Conservation (phyloP, 805 yeast species). For the Kuraishia molischiana region DNA sequence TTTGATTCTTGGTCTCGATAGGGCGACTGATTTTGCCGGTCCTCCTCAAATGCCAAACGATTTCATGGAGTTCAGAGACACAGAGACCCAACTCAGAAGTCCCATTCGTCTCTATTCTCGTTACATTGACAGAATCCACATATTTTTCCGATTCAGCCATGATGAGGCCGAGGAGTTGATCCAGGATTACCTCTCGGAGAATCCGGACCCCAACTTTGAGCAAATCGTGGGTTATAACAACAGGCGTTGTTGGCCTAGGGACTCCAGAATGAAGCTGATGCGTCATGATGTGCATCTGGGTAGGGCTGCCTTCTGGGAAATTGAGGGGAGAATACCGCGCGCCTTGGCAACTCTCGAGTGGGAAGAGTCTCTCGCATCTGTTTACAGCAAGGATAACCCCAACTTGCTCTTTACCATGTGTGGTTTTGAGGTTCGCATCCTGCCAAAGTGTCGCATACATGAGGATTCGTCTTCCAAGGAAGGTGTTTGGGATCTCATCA, state of each 20-base stretch:
- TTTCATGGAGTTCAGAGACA: conserved; percentile 62
- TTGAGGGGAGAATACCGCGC: conserved; percentile 67
- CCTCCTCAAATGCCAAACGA: conserved; percentile 60
- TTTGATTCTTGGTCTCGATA: conserved; percentile 70
- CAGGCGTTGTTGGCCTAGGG: conserved; percentile 91
- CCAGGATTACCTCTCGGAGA: conserved; percentile 67
- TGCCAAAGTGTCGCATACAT: conserved; percentile 59
- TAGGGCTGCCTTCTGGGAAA: conserved; percentile 86
- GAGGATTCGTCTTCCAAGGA: conserved; percentile 52
- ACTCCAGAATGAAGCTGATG: conserved; percentile 82
- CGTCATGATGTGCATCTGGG: conserved; percentile 90
- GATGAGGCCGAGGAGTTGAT: conserved; percentile 70
- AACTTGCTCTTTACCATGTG: conserved; percentile 84
- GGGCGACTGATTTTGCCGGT: conserved; percentile 87
- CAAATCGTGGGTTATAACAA: conserved; percentile 80
- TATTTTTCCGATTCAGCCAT: conserved; percentile 65
- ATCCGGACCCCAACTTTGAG: conserved; percentile 90
- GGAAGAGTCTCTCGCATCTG: conserved; percentile 77
- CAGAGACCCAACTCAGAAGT: conserved; percentile 48
- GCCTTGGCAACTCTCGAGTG: conserved; percentile 67
- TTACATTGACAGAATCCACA: conserved; percentile 72
- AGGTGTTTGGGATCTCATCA: conserved; percentile 84
- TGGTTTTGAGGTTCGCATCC: conserved; percentile 87
- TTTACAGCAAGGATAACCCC: conserved; percentile 85
- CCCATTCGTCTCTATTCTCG: conserved; percentile 80